Evolutionary conservation across 306 rosid genomes (phyloP), one percentile per base, ranked within the genome.

Genomic region (Geum urbanum): DNA sequence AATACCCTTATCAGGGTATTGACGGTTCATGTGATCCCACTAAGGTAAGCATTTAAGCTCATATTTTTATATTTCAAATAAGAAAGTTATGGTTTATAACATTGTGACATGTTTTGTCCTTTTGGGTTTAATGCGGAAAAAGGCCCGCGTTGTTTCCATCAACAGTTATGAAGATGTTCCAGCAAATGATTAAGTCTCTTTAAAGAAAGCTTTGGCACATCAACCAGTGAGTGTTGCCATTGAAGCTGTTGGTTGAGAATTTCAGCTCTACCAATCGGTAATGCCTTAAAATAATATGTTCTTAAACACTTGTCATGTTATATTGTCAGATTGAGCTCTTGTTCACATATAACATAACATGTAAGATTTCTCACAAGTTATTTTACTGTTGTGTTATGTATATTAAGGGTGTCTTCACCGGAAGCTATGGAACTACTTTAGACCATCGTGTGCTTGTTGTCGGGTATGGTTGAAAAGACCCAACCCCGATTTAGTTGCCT

Each of bases 181-280:
- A 1, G 45, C 47, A 69, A 90, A 90, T 44, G 91, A 94, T 77
- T 97, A 94, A 82, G 79, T 70, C 19, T 66, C 96, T 18, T 78
- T 94, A 82, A 84, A 59, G 83, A 90, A 87, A 71, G 97, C 98
- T 4, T 80, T 87, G 74, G 84, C 97, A 51, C 41, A 79, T 73
- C 96, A 94, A 79, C 96, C 97, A 0, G 70, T 90, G 75, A 87
- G 92, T 46, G 92, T 90, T 68, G 98, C 98, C 77, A 87, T 90
- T 80, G 98, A 94, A 85, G 97, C 97, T 54, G 97, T 96, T 43
- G 97, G 99, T 80, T 78, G 95, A 72, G 96, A 82, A 39, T 91
- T 94, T 75, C 99, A 90, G 75, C 89, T 91, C 40, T 91, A 90
- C 74, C 27, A 83, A 5, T 90, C 92, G 67, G 97, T 90, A 86